Percentiles rank a stretch among this genome's conserved stretches.
Evolutionary conservation across 1,139 yeast species (phyloP).

Genomic region (Protomyces lactucae-debilis): DNA sequence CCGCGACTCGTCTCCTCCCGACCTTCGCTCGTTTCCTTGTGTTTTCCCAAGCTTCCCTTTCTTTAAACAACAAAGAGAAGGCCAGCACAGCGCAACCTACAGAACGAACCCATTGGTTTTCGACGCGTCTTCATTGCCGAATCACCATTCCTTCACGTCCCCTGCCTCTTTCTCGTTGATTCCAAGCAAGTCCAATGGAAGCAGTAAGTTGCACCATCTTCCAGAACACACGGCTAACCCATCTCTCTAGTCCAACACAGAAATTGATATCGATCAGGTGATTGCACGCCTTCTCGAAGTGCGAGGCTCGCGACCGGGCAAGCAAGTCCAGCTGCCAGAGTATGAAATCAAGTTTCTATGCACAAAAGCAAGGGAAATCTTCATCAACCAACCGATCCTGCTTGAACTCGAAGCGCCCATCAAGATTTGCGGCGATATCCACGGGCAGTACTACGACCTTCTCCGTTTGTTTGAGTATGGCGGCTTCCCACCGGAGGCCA

Average conservation of each 20-base stretch:
- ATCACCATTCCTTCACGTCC: no score
- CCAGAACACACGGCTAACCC: not conserved
- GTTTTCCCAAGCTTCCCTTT: no score
- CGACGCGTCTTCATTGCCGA: no score
- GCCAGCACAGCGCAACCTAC: no score
- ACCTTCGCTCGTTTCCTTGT: no score
- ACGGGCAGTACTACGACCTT: slow-evolving; percentile 94
- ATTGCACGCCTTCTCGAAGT: slow-evolving; percentile 95
- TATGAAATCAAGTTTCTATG: slow-evolving; percentile 92
- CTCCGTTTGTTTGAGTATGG: slow-evolving; percentile 94
- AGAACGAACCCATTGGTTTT: no score
- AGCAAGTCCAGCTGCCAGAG: slow-evolving; percentile 88
- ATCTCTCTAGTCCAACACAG: slow-evolving; percentile 37
- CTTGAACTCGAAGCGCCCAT: slow-evolving; percentile 96
- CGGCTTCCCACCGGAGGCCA: slow-evolving; percentile 98
- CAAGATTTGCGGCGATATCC: slow-evolving; percentile 78
- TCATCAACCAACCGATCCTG: slow-evolving; percentile 93
- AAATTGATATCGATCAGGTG: slow-evolving; percentile 94
- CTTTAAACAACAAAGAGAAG: no score
- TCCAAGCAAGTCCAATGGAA: not conserved
- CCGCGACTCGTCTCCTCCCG: no score
- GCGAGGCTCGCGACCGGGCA: slow-evolving; percentile 97
- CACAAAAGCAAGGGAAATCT: slow-evolving; percentile 95
- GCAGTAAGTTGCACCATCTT: not conserved
- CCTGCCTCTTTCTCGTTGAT: no score